A percentile compares a stretch with the other conserved stretches of the same genome.
Conservation (phyloP, 768 basidiomycete species). For the Rhodotorula babjevae region DNA sequence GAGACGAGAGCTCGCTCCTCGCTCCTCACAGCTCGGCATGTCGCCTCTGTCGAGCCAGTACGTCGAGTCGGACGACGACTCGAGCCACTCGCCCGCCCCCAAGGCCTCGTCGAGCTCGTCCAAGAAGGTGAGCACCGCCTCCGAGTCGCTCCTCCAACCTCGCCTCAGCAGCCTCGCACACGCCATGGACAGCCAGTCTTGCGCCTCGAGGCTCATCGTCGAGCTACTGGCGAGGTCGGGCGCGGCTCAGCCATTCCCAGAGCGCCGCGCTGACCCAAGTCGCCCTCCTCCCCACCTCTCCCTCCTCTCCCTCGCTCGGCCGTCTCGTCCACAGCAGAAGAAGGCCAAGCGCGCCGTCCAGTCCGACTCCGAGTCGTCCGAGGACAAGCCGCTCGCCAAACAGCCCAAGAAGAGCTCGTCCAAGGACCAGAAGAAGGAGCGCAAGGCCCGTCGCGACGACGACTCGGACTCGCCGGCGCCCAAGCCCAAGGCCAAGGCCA, state of each 20-base stretch:
- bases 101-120: too few species aligned
- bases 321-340: neutral
- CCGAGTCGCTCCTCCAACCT: neutral
- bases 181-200: too few species aligned
- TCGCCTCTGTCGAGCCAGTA: neutral
- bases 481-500: constrained; percentile 17
- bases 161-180: neutral
- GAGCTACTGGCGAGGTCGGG: too few species aligned
- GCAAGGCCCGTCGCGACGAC: neutral
- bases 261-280: neutral
- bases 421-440: neutral
- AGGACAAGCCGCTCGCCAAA: neutral
- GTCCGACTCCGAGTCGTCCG: neutral
- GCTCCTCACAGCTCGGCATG: neutral
- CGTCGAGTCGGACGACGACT: constrained; percentile 16
- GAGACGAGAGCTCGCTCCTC: neutral
- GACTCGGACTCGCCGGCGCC: neutral
- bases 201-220: too few species aligned
- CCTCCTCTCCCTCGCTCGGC: neutral
- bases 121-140: neutral
- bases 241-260: too few species aligned
- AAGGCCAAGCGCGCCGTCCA: neutral
- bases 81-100: neutral
- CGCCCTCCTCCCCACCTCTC: neutral
- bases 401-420: neutral